A percentile compares a stretch with the other conserved stretches of the same genome.
phyloP scores from a whole-genome alignment of 441 rosid genomes.

The Syzygium syzygioides region DNA sequence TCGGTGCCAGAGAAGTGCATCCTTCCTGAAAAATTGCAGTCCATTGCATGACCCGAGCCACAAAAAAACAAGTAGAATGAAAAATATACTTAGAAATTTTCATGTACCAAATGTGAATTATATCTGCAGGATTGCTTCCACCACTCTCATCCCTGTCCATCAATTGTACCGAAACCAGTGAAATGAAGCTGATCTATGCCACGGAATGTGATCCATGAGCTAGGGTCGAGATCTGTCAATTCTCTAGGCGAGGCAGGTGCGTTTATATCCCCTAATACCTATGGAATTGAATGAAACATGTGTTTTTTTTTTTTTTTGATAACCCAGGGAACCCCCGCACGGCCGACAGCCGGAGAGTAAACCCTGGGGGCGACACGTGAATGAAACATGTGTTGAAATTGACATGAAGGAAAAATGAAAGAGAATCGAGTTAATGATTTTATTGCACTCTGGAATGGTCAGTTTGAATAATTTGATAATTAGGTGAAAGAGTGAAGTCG shows the following conservation, averaged over 20 bases:
- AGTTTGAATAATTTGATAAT: not conserved
- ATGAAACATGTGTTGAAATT: not conserved
- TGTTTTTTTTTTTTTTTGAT: too few relatives aligned
- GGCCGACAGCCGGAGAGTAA: too few relatives aligned
- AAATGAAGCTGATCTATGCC: conserved; percentile 9
- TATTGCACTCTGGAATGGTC: not conserved
- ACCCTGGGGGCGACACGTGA: too few relatives aligned
- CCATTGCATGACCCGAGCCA: not conserved
- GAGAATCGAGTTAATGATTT: not conserved
- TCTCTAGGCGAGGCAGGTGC: conserved; percentile 21
- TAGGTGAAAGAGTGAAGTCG: not conserved
- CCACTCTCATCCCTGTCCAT: conserved; percentile 32
- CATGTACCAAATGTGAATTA: conserved; percentile 23
- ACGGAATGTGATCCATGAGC: conserved; percentile 17
- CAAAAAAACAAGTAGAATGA: not conserved
- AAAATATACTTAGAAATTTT: not conserved
- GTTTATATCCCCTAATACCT: conserved; percentile 19
- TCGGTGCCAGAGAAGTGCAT: conserved; percentile 36
- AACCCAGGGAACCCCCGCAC: too few relatives aligned
- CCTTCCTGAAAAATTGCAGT: conserved; percentile 12
- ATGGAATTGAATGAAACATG: not conserved
- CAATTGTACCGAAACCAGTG: conserved; percentile 17
- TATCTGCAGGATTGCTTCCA: conserved; percentile 38
- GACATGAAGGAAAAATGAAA: not conserved
- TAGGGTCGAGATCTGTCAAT: conserved; percentile 13